Evolutionary conservation across 176 grass and related monocot species (phyloP), one percentile per base, ranked within the genome.

Genomic region (Avena insularis): DNA sequence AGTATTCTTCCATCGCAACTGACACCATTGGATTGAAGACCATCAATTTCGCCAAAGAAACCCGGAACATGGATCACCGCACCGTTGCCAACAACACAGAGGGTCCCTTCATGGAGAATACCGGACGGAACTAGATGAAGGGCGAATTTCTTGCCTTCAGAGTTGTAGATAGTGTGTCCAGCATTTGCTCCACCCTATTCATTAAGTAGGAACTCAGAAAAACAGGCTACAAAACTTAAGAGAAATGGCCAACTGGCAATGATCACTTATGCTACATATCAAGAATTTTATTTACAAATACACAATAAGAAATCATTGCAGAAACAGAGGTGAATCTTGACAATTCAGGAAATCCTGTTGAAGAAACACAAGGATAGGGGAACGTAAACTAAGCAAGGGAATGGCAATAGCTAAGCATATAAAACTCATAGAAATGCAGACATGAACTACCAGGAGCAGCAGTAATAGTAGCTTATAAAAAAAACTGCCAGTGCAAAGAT

Each of bases 61-160:
- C 89, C 94, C 35, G 92, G 90, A 87, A 97, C 91, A 90, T 97
- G 92, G 54, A 97, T 91, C 48, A 97, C 94, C 9, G 59, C 90
- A 75, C 92, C 94, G 23, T 97, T 97, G 75, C 94, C 94, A 94
- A 97, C 87, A 54, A 97, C 92, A 76, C 92, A 94, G 0, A 92
- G 76, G 84, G 90, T 90, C 61, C 83, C 90, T 40, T 93, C 88
- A 57, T 93, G 90, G 57, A 97, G 89, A 82, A 97, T 97, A 72
- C 94, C 94, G 27, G 94, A 97, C 57, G 94, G 94, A 86, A 97
- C 90, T 82, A 97, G 94, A 89, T 97, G 94, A 62, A 97, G 92
- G 7, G 92, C 90, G 80, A 93, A 97, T 33, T 94, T 97, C 80
- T 97, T 94, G 12, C 94, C 94, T 85, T 91, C 92, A 71, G 91